Percentiles rank a stretch among this genome's conserved stretches.
Evolutionary conservation across 345 rosid species (phyloP).

Genomic region (Eucalyptus globulus): DNA sequence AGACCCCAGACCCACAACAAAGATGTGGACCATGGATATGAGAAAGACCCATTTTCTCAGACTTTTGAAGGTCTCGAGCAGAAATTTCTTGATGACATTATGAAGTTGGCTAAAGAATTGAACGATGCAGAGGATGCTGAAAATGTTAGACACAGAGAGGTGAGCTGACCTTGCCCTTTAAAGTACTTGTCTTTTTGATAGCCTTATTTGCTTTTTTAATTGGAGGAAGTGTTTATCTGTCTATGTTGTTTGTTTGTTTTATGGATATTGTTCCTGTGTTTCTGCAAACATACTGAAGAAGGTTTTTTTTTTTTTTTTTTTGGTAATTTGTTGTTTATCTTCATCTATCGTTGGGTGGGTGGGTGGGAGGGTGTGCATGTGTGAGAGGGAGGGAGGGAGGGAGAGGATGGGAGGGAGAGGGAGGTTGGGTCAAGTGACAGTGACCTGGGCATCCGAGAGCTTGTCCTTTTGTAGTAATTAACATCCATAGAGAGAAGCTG

Average conservation of each 20-base stretch:
- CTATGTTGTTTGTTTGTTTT: neutral
- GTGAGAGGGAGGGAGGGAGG: neutral
- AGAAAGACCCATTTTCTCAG: conserved; percentile 24
- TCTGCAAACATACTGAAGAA: neutral
- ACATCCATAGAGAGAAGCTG: neutral
- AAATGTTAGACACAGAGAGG: conserved; percentile 79
- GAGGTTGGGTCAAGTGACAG: neutral
- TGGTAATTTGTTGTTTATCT: neutral
- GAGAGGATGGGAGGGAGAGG: neutral
- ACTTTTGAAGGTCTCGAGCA: conserved; percentile 62
- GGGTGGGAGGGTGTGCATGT: accelerated
- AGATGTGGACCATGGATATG: conserved; percentile 39
- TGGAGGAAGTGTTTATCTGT: neutral
- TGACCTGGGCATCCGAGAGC: neutral
- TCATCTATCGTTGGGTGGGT: neutral
- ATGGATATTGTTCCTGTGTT: neutral
- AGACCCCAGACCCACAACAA: conserved; percentile 49
- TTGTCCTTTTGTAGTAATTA: neutral
- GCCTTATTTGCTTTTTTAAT: neutral
- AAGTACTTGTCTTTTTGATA: neutral
- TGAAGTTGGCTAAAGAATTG: conserved; percentile 61
- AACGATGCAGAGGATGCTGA: conserved; percentile 77
- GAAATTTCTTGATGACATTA: conserved; percentile 60
- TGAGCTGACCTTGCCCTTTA: conserved; percentile 6
- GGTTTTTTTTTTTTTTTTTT: neutral